phyloP scores from a whole-genome alignment of 2,329 filamentous ascomycete genomes.

The Aspergillus phoenicis region DNA sequence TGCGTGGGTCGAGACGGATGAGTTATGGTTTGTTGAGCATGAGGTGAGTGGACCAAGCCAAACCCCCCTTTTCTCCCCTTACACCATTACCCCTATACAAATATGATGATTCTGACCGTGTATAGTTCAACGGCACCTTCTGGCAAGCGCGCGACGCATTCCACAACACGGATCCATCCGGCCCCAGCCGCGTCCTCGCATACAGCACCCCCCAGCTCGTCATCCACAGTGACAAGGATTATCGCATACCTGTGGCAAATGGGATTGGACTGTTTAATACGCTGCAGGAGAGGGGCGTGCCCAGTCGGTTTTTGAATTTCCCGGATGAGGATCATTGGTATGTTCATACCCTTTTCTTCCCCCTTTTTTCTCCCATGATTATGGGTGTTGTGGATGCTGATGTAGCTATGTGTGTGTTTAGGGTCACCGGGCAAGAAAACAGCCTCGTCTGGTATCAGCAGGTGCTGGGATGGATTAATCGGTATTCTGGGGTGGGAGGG shows the following conservation, averaged over 20 bases:
- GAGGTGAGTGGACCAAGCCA: conserved; percentile 32
- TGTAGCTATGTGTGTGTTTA: conserved; percentile 13
- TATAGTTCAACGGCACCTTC: conserved; percentile 49
- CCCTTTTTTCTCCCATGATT: neutral
- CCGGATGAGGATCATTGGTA: conserved; percentile 70
- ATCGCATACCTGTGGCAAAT: conserved; percentile 79
- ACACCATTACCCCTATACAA: too few species aligned
- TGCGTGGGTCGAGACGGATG: conserved; percentile 54
- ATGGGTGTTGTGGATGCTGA: too few species aligned
- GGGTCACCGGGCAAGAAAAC: conserved; percentile 87
- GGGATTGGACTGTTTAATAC: conserved; percentile 80
- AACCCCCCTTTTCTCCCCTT: neutral
- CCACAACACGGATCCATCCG: conserved; percentile 67
- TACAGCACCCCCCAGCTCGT: conserved; percentile 83
- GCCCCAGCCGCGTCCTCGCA: conserved; percentile 59
- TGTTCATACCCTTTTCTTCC: conserved; percentile 8
- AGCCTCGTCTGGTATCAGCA: conserved; percentile 85
- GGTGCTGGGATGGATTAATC: conserved; percentile 73
- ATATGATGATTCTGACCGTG: too few species aligned
- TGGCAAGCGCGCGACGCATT: conserved; percentile 63
- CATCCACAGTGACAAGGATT: conserved; percentile 84
- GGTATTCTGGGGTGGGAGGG: conserved; percentile 45
- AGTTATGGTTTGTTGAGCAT: conserved; percentile 56
- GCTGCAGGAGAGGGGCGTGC: conserved; percentile 70
- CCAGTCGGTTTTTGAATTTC: conserved; percentile 76